These are phyloP conservation scores for Hypoxylon perforatum DNA, from an alignment of 495 filamentous ascomycete genomes.

Conservation along the genomic window DNA sequence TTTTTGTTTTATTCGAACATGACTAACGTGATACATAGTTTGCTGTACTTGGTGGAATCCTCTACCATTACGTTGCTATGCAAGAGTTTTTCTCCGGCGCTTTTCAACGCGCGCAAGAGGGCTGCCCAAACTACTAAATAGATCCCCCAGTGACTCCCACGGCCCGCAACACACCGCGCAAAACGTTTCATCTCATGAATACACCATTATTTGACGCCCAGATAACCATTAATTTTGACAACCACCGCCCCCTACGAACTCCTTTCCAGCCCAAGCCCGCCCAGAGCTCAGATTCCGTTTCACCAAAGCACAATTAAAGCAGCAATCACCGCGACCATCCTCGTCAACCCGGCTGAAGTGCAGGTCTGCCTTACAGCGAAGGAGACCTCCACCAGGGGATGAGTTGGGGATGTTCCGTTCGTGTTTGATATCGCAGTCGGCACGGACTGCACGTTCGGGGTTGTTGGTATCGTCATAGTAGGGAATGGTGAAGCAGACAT, in stretches of 20 bases:
- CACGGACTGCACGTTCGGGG: not conserved
- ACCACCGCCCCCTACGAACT: not conserved
- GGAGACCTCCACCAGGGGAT: slow-evolving; percentile 33
- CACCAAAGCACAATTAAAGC: slow-evolving; percentile 22
- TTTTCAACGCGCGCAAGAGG: slow-evolving; percentile 74
- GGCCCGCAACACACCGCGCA: slow-evolving; percentile 16
- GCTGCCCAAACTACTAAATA: slow-evolving; percentile 58
- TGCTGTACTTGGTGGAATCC: slow-evolving; percentile 93
- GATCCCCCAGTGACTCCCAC: not conserved
- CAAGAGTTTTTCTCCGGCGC: slow-evolving; percentile 89
- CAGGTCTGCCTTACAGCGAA: slow-evolving; percentile 13
- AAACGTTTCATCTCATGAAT: not conserved
- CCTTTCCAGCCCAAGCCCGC: not conserved
- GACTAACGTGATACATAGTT: slow-evolving; percentile 35
- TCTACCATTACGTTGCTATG: slow-evolving; percentile 97
- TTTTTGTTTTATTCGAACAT: not conserved
- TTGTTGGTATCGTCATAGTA: not conserved
- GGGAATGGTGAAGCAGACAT: not conserved
- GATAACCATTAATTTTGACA: not conserved
- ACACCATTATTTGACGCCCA: slow-evolving; percentile 1
- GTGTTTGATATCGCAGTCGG: slow-evolving; percentile 11
- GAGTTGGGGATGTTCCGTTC: slow-evolving; percentile 7
- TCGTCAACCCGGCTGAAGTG: slow-evolving; percentile 3
- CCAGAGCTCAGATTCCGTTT: not conserved
- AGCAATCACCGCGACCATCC: slow-evolving; percentile 15